A percentile compares a stretch with the other conserved stretches of the same genome.
These are phyloP conservation scores for Lindgomyces ingoldianus DNA, from an alignment of 495 filamentous ascomycete species.

Conservation along the genomic window DNA sequence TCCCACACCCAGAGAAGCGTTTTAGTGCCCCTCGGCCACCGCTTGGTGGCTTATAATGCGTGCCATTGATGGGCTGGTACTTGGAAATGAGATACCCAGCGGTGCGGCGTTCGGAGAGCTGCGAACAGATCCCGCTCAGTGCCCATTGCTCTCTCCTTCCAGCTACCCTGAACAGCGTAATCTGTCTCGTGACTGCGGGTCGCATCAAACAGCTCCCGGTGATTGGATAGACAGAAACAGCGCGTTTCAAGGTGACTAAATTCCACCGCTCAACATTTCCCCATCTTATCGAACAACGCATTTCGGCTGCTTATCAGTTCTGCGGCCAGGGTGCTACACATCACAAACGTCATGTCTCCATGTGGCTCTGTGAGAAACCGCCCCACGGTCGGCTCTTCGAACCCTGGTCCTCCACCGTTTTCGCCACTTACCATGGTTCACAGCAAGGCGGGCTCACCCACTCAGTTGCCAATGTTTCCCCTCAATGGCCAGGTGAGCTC, in stretches of 20 bases:
- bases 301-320: conserved; percentile 28
- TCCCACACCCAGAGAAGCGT: conserved; percentile 17
- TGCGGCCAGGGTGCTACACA: conserved; percentile 18
- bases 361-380: not conserved
- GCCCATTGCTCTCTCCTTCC: not conserved
- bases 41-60: not conserved
- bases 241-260: conserved; percentile 30
- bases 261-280: conserved; percentile 19
- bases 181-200: conserved; percentile 25
- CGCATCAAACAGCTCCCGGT: not conserved
- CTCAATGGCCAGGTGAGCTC: not conserved
- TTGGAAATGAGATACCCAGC: not conserved
- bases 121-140: not conserved
- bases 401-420: conserved; percentile 22
- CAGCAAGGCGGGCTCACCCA: conserved; percentile 9
- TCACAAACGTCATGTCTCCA: conserved; percentile 6
- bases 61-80: conserved; percentile 13
- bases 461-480: not conserved
- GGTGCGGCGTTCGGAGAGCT: conserved; percentile 19
- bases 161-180: conserved; percentile 9
- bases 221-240: conserved; percentile 12
- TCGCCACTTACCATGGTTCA: conserved; percentile 10
- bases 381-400: conserved; percentile 14
- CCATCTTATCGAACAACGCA: not conserved
- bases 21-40: not conserved